Evolutionary conservation across 495 filamentous ascomycete genomes (phyloP), one percentile per base, ranked within the genome.

Genomic region (Xylaria venustula): DNA sequence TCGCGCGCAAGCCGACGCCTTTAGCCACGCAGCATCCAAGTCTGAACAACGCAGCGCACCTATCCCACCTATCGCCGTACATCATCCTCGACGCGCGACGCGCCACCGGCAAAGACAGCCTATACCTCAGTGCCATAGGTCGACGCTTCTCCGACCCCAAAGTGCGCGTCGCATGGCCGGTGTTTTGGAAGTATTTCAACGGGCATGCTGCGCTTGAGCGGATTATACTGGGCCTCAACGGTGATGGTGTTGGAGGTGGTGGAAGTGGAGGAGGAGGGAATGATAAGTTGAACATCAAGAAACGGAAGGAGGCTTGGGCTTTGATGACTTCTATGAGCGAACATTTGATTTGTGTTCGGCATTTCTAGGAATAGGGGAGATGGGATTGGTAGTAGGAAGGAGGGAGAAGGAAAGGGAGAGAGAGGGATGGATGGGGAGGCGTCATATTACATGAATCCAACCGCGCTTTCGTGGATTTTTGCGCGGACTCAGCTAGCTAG

Each of bases 191-290:
- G 70, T 95, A 97, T 72, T 90, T 97, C 63, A 93, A 98, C 73
- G 94, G 94, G 1, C 79, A 81, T 45, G 86, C 90, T 71, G 91
- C 93, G 5, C 75, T 98, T 40, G 94, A 98, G 77, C 88, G 93
- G 71, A 90, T 98, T 67, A 81, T 86, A 0, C 81, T 92, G 11
- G 80, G 86, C 36, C 50, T 61, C 1, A 42, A 2, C 17, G 41
- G 8, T 7, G 58, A 47, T 25, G 58, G 7, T 19, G 58, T 2
- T 25, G 40, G 19, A 2, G 15, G 17, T 0, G 46, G 55, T 7
- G 28, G 15, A 19, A 34, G n/a, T 15, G 37, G 12, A 28, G 52
- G 54, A n/a, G 17, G 22, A 19, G 55, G 45, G 9, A 44, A 23
- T 7, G 58, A 53, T 9, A 61, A 61, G 50, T 46, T 61, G 37